Evolutionary conservation across 257 asterid species (phyloP), one percentile per base, ranked within the genome.

Genomic region (Euphrasia confusa): DNA sequence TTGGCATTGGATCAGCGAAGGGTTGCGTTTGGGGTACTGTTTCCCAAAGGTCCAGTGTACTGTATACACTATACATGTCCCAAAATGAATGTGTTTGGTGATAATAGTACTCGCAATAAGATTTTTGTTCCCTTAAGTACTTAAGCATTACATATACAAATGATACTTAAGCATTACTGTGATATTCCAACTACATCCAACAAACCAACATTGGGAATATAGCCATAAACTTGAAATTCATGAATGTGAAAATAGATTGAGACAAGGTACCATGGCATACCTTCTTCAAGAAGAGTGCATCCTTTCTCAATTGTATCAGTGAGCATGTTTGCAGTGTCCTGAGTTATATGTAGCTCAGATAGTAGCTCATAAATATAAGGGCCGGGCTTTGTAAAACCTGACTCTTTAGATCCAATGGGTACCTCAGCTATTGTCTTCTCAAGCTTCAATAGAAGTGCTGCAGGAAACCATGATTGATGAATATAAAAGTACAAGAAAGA

Each of bases 391-490:
- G 99, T 92, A 68, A 89, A 92, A 69, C 99, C 99, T 67, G 74
- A 75, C 58, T 89, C 99, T 75, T 82, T 92, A 70, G 99, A 89
- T 64, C 71, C 79, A 79, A 92, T 86, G 63, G 83, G 86, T 79
- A 89, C 85, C 72, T 86, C 94, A 27, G 85, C 86, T 73, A 92
- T 87, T 82, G 74, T 78, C 80, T 89, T 83, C 87, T 92, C 95
- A 53, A 92, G 94, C 88, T 87, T 89, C 82, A 77, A 75, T 73
- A 92, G 97, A 74, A 92, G 96, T 57, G 93, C 99, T 92, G 96
- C 84, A 74, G 17, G 64, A 77, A 49, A 78, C 57, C 75, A 82
- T 18, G 68, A 68, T 58, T 61, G 48, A 64, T 53, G 50, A 26
- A 61, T 49, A 53, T 59, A 68, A 65, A 21, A 47, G 63, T 61